Evolutionary conservation across 495 filamentous ascomycete genomes (phyloP).

Genomic region (Xylaria venustula): DNA sequence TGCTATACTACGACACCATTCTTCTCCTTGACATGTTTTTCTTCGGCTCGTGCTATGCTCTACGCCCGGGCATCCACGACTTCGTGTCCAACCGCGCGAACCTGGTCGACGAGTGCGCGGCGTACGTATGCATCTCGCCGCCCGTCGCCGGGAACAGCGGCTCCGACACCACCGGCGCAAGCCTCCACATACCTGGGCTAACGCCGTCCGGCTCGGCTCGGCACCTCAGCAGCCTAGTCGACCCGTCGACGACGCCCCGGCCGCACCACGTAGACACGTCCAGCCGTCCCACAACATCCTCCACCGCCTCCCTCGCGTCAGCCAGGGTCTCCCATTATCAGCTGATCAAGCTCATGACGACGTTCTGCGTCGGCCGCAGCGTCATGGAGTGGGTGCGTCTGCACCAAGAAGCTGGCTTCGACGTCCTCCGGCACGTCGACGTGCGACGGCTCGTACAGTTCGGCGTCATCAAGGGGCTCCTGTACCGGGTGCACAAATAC

Average conservation of each 20-base stretch:
- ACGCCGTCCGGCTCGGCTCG: neutral
- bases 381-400: conserved; percentile 78
- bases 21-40: conserved; percentile 90
- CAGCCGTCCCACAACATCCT: conserved; percentile 24
- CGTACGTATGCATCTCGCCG: conserved; percentile 62
- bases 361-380: conserved; percentile 71
- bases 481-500: conserved; percentile 95
- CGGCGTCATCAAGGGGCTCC: conserved; percentile 88
- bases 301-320: neutral
- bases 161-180: neutral
- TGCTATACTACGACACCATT: conserved; percentile 87
- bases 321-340: conserved; percentile 45
- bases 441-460: conserved; percentile 90
- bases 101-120: conserved; percentile 80
- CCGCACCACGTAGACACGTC: neutral
- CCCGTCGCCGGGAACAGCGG: neutral
- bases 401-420: conserved; percentile 56
- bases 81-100: conserved; percentile 66
- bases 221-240: neutral
- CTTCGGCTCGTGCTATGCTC: conserved; percentile 86
- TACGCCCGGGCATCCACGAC: conserved; percentile 68
- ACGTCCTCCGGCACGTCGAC: conserved; percentile 70
- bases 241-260: conserved; percentile 1
- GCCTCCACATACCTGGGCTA: neutral
- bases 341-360: conserved; percentile 72